A percentile compares a stretch with the other conserved stretches of the same genome.
Conservation (phyloP, 139 green algal genomes). For the Coelastrella sp. region DNA sequence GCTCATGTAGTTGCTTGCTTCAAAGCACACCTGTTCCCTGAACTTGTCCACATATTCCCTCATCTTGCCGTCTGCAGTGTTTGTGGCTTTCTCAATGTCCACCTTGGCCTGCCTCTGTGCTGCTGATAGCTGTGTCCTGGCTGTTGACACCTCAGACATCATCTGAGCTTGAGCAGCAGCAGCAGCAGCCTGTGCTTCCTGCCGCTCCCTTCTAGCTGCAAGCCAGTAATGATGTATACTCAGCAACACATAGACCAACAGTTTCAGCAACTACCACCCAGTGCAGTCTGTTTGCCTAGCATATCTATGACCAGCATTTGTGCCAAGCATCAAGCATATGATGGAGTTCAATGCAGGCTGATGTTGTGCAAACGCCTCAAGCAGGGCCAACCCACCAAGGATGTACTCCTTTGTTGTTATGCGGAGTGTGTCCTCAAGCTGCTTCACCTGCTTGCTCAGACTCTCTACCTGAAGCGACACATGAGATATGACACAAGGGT, state of each 20-base stretch:
- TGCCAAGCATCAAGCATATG: too few species aligned
- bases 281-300: too few species aligned
- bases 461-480: conserved; percentile 65
- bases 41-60: conserved; percentile 59
- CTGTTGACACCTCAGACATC: conserved; percentile 27
- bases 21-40: conserved; percentile 48
- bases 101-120: conserved; percentile 16
- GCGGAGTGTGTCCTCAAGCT: conserved; percentile 78
- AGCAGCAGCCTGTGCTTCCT: conserved; percentile 67
- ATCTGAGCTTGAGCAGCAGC: conserved; percentile 54
- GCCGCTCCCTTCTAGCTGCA: conserved; percentile 70
- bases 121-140: conserved; percentile 2
- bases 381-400: conserved; percentile 64
- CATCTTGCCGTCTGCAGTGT: conserved; percentile 42
- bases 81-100: conserved; percentile 36
- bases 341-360: background rate
- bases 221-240: too few species aligned
- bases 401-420: conserved; percentile 86
- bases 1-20: background rate
- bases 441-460: conserved; percentile 63
- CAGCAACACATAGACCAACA: too few species aligned
- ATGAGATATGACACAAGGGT: too few species aligned
- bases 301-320: too few species aligned
- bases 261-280: too few species aligned
- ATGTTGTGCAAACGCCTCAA: too few species aligned